Evolutionary conservation across 2,329 filamentous ascomycete species (phyloP).

Genomic region (Rutstroemia sp.): DNA sequence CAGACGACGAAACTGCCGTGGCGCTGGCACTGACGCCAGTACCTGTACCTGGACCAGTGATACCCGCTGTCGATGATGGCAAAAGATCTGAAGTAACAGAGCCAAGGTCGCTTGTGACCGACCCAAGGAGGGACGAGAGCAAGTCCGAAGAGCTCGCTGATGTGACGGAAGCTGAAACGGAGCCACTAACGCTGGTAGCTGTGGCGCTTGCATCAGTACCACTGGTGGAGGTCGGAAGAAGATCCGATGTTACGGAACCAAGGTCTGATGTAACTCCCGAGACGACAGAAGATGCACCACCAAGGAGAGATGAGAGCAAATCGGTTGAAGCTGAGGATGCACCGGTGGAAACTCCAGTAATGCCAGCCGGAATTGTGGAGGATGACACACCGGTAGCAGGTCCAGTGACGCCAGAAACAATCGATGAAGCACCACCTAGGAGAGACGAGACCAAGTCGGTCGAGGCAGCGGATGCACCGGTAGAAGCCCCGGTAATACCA

Average conservation of each 20-base stretch:
- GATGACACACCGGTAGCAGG: neutral
- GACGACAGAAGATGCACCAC: neutral
- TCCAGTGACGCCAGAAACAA: neutral
- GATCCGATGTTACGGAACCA: neutral
- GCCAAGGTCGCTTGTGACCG: neutral
- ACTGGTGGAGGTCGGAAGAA: neutral
- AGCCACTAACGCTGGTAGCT: neutral
- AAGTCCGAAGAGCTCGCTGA: neutral
- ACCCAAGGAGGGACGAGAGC: neutral
- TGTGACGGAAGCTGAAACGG: neutral
- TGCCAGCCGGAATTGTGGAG: neutral
- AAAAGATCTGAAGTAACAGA: neutral
- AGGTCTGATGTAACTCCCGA: neutral
- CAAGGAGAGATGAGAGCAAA: neutral
- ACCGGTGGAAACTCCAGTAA: neutral
- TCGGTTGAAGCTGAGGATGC: neutral
- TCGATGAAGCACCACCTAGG: neutral
- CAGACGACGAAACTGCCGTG: neutral
- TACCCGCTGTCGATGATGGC: neutral
- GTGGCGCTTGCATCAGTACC: neutral
- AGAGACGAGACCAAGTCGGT: neutral
- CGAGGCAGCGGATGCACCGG: neutral
- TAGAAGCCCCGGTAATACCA: neutral
- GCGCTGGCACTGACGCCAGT: too few species aligned
- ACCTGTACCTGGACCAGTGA: neutral